These are phyloP conservation scores for Rhizopogon salebrosus DNA, from an alignment of 768 basidiomycete species.

Conservation along the genomic window DNA sequence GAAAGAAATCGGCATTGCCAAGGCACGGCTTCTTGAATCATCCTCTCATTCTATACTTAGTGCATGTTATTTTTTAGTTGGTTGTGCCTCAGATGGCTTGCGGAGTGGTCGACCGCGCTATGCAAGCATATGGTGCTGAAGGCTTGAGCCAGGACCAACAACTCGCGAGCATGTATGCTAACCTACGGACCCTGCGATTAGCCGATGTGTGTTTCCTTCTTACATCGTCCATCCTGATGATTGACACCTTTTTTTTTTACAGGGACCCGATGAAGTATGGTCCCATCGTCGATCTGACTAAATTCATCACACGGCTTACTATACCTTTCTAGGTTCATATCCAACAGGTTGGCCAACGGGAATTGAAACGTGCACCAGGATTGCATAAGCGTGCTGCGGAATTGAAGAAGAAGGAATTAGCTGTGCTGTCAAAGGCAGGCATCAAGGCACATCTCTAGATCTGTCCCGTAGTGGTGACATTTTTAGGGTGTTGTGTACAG, in stretches of 20 bases:
- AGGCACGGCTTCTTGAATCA: constrained; percentile 43
- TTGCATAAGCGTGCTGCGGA: constrained; percentile 52
- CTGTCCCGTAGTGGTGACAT: background rate
- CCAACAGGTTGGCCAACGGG: constrained; percentile 89
- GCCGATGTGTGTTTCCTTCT: constrained; percentile 59
- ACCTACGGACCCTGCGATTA: constrained; percentile 80
- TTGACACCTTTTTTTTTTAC: constrained; percentile 9
- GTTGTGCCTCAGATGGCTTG: constrained; percentile 91
- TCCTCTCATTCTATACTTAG: background rate
- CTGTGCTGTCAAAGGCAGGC: constrained; percentile 52
- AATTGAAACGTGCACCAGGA: constrained; percentile 70
- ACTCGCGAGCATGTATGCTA: constrained; percentile 74
- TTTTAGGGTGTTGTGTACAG: background rate
- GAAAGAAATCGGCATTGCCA: constrained; percentile 97
- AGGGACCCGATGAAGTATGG: constrained; percentile 79
- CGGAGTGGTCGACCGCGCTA: constrained; percentile 87
- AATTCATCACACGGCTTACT: background rate
- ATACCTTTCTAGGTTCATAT: constrained; percentile 69
- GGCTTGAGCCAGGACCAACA: constrained; percentile 88
- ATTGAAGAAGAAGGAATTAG: constrained; percentile 56
- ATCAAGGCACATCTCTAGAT: constrained; percentile 51
- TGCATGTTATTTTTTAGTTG: constrained; percentile 49
- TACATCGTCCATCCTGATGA: background rate
- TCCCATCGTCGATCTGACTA: background rate
- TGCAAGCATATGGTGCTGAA: constrained; percentile 95